Evolutionary conservation across 1,284 basidiomycete species (phyloP).

Genomic region (Coniferiporia sulphurascens): DNA sequence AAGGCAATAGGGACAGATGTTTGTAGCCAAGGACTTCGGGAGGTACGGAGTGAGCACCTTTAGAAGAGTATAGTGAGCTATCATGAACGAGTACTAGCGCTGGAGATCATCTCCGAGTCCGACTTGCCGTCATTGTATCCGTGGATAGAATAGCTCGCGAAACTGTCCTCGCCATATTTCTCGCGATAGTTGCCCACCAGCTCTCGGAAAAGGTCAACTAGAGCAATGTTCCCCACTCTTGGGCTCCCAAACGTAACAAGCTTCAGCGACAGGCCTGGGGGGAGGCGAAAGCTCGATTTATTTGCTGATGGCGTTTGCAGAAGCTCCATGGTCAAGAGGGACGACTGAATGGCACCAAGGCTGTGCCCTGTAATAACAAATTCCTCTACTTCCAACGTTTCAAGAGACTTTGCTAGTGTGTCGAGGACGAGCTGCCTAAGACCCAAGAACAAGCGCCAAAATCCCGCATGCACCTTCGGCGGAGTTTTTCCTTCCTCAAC

Average conservation of each 20-base stretch:
- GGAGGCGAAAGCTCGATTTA: constrained; percentile 17
- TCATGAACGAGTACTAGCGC: neutral
- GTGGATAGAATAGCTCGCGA: constrained; percentile 46
- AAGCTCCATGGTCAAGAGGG: constrained; percentile 44
- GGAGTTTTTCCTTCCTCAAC: too few species aligned
- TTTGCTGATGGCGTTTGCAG: constrained; percentile 28
- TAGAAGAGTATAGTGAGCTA: neutral
- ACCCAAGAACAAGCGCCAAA: constrained; percentile 47
- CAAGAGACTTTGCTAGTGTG: constrained; percentile 29
- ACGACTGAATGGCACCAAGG: constrained; percentile 45
- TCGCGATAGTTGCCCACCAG: constrained; percentile 31
- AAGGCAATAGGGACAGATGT: constrained; percentile 41
- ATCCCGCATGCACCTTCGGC: constrained; percentile 41
- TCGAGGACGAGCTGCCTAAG: constrained; percentile 31
- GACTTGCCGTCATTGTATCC: constrained; percentile 50
- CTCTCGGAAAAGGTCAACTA: constrained; percentile 39
- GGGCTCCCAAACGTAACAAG: constrained; percentile 48
- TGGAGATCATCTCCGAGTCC: neutral
- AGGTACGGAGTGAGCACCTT: constrained; percentile 50
- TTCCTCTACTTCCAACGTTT: constrained; percentile 32
- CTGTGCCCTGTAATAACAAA: constrained; percentile 47
- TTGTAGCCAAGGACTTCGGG: constrained; percentile 45
- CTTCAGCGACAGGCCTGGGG: constrained; percentile 26
- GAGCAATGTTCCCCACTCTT: constrained; percentile 38
- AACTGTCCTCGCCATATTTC: constrained; percentile 32